Conservation (phyloP, 176 grass and related monocot species). For the sorghum (Sorghum bicolor) region Sorghum_bicolor_NCBIv3 NC_012872.2:66323001-66323500, state of each 20-base stretch:
- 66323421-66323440: constrained; percentile 36
- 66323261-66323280: neutral
- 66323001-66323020: too few relatives aligned
- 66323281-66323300: neutral
- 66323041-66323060: too few relatives aligned
- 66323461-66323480: constrained; percentile 24
- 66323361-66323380: neutral
- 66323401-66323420: constrained; percentile 20
- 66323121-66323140: neutral
- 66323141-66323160: constrained; percentile 1
- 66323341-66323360: constrained; percentile 30
- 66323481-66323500: constrained; percentile 6
- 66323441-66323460: neutral
- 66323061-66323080: neutral
- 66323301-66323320: too few relatives aligned
- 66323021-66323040: too few relatives aligned
- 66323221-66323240: constrained; percentile 43
- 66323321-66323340: constrained; percentile 52
- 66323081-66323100: neutral
- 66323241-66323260: neutral
- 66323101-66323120: neutral
- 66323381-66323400: constrained; percentile 23
- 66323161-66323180: constrained; percentile 20
- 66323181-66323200: neutral
- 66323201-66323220: constrained; percentile 18